Percentiles rank a stretch among this genome's conserved stretches.
Conservation (phyloP, 352 stramenopile genomes). For the Pythium biforme region DNA sequence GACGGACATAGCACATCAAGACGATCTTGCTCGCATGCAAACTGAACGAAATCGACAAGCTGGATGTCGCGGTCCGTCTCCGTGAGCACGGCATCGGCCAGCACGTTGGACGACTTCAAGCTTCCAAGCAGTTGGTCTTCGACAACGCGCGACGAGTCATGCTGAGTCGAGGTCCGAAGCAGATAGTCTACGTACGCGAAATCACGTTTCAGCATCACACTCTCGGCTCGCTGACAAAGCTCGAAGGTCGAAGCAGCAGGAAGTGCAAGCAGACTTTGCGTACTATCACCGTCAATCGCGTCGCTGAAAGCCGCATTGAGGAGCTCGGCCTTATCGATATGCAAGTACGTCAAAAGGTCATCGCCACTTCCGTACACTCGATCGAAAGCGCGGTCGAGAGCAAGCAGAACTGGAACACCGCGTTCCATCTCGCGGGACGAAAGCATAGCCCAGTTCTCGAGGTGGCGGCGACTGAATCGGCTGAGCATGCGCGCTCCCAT, state of each 20-base stretch:
- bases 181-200: constrained; percentile 65
- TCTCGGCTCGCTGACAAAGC: constrained; percentile 59
- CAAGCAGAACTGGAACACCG: constrained; percentile 17
- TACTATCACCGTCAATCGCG: constrained; percentile 16
- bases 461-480: constrained; percentile 65
- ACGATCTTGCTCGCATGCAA: constrained; percentile 6
- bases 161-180: constrained; percentile 23
- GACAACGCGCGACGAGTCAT: constrained; percentile 1
- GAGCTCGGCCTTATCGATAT: constrained; percentile 39
- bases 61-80: constrained; percentile 11
- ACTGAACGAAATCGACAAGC: constrained; percentile 25
- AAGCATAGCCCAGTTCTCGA: constrained; percentile 78
- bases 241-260: constrained; percentile 43
- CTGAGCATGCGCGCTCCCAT: constrained; percentile 24
- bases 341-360: constrained; percentile 36
- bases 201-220: constrained; percentile 53
- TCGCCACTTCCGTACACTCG: constrained; percentile 54
- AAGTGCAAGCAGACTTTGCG: constrained; percentile 1
- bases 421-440: constrained; percentile 63
- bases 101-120: not conserved
- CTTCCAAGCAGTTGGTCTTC: constrained; percentile 23
- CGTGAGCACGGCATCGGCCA: not conserved
- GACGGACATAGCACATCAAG: constrained; percentile 13
- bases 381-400: constrained; percentile 44
- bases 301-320: constrained; percentile 35